A percentile compares a stretch with the other conserved stretches of the same genome.
Evolutionary conservation across 352 stramenopile genomes (phyloP).

Genomic region (Phytophthora pistaciae): DNA sequence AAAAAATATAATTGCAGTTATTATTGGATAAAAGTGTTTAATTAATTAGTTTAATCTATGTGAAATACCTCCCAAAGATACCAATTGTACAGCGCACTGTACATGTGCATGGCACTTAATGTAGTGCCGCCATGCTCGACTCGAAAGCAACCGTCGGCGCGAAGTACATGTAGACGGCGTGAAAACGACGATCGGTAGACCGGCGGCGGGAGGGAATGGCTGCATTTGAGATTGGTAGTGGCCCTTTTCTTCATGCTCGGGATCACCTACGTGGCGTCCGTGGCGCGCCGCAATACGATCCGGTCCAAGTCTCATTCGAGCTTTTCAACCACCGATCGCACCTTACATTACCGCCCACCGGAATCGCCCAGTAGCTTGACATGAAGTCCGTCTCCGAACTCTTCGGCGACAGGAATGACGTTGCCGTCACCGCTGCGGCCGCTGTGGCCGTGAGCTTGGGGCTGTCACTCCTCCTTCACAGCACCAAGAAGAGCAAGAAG

Average conservation of each 20-base stretch:
- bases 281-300: neutral
- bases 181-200: neutral
- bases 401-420: constrained; percentile 19
- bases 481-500: constrained; percentile 27
- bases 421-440: constrained; percentile 18
- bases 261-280: neutral
- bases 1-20: too few relatives aligned
- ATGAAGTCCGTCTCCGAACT: constrained; percentile 32
- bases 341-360: constrained; percentile 2
- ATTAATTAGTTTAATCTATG: too few relatives aligned
- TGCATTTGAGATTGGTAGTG: constrained; percentile 2
- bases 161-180: too few relatives aligned
- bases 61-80: too few relatives aligned
- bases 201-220: neutral
- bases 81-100: too few relatives aligned
- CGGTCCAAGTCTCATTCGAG: constrained; percentile 13
- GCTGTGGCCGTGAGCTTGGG: constrained; percentile 33
- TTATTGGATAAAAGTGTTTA: too few relatives aligned
- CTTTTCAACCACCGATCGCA: constrained; percentile 13
- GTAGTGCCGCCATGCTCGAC: too few relatives aligned
- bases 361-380: constrained; percentile 11
- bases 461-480: constrained; percentile 31
- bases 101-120: too few relatives aligned
- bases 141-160: too few relatives aligned
- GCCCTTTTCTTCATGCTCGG: neutral